Conservation (phyloP, 2,329 filamentous ascomycete species). For the Pseudocercospora fijiensis region DNA sequence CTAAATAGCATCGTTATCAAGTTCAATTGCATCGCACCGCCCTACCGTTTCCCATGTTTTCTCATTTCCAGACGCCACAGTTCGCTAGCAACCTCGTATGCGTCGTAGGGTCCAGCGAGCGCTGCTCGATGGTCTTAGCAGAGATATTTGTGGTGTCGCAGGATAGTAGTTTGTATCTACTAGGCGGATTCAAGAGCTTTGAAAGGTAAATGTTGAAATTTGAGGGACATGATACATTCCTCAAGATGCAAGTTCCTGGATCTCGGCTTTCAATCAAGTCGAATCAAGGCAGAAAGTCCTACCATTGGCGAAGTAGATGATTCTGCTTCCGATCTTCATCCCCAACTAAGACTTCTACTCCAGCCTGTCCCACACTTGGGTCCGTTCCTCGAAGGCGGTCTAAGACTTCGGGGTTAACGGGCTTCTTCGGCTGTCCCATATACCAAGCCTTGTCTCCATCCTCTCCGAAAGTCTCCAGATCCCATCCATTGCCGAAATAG, state of each 20-base stretch:
- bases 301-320: constrained; percentile 4
- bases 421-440: not conserved
- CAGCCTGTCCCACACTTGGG: not conserved
- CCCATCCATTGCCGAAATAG: constrained; percentile 22
- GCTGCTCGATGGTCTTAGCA: not conserved
- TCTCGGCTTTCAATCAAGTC: not conserved
- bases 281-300: not conserved
- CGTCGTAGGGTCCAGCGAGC: not conserved
- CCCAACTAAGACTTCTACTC: constrained; percentile 3
- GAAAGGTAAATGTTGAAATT: not conserved
- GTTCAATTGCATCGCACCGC: not conserved
- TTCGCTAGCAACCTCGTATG: no score
- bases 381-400: constrained; percentile 1
- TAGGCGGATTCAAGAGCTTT: no score
- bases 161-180: no score
- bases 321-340: constrained; percentile 4
- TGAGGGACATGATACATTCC: no score
- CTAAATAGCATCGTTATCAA: not conserved
- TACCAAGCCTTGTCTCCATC: constrained; percentile 6
- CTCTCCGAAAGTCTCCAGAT: not conserved
- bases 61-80: no score
- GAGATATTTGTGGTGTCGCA: not conserved
- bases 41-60: not conserved
- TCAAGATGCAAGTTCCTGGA: no score
- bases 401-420: not conserved